Evolutionary conservation across 2,329 filamentous ascomycete species (phyloP), one percentile per base, ranked within the genome.

Genomic region (Clarireedia hainanense): DNA sequence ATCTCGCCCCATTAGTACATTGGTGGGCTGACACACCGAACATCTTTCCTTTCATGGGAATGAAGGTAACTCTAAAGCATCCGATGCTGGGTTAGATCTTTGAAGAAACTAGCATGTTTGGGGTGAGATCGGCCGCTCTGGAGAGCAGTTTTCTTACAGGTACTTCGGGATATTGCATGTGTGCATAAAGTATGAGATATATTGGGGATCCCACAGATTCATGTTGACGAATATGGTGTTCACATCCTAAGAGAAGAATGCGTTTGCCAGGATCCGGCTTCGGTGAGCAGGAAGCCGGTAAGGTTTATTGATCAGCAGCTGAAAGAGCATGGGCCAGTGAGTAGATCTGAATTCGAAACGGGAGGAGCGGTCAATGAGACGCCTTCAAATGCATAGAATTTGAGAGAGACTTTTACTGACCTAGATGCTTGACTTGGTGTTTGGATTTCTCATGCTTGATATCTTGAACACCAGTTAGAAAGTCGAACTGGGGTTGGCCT

Each of bases 141-240:
- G 15, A 45, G 14, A 26, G 37, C 6, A 50, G 43, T 7, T 14
- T 1, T 1, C 6, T 10, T 14, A 20, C 52, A 55, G 20, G 52
- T 27, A 4, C 43, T 50, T n/a, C 20, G 27, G 20, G 36, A 50
- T 6, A 55, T 17, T 15, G 14, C 15, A 10, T 37, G 10, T 15
- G 37, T 10, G 52, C 47, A n/a, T 50, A 4, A 55, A 20, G 52
- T 20, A 14, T 14, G 43, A 20, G 2, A 55, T 3, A 45, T 54
- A 27, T 24, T 54, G 49, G 7, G 20, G 36, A 14, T 54, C 39
- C n/a, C 30, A 39, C n/a, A 54, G 7, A 6, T 54, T 45, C n/a
- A 37, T 20, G n/a, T 55, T 55, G 47, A 43, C 47, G 26, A 45
- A 34, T 34, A 54, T 54, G 30, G 52, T 55, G 26, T 55, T 55